These are phyloP conservation scores for Ogataea pini DNA, from an alignment of 805 yeast species.

Conservation along the genomic window DNA sequence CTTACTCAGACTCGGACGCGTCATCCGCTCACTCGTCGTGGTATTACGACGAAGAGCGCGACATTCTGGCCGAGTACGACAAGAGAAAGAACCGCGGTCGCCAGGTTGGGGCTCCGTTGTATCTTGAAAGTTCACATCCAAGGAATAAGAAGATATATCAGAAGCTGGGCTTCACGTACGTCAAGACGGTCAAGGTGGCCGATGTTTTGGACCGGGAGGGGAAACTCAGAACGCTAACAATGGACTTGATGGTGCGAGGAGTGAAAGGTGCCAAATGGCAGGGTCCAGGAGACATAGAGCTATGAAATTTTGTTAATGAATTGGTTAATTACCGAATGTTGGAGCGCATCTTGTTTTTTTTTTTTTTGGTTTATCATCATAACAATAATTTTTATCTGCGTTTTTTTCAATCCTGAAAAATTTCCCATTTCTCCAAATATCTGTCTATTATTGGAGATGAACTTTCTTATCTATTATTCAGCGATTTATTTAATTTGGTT, in stretches of 20 bases:
- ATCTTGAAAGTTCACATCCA: conserved; percentile 59
- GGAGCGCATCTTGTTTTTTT: background rate
- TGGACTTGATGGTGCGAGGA: conserved; percentile 43
- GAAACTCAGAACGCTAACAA: conserved; percentile 29
- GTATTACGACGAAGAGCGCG: conserved; percentile 39
- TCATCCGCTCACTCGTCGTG: conserved; percentile 38
- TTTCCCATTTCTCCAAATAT: too few relatives aligned
- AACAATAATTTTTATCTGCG: too few relatives aligned
- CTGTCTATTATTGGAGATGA: too few relatives aligned
- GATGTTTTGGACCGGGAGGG: conserved; percentile 32
- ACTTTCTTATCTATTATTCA: background rate
- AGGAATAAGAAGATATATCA: conserved; percentile 53
- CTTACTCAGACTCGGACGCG: conserved; percentile 32
- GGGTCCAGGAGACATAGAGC: conserved; percentile 15
- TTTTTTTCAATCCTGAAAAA: too few relatives aligned
- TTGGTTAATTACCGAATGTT: background rate
- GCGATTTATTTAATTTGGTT: background rate
- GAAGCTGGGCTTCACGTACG: conserved; percentile 51
- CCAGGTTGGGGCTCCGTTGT: conserved; percentile 39
- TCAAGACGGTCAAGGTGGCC: conserved; percentile 38
- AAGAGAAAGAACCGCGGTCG: conserved; percentile 31
- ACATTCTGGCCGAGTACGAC: conserved; percentile 36
- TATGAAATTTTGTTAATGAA: background rate
- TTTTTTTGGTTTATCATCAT: background rate
- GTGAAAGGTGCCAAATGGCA: conserved; percentile 38